These are phyloP conservation scores for Ceratobasidium sp. DNA, from an alignment of 1,284 basidiomycete genomes.

Conservation along the genomic window DNA sequence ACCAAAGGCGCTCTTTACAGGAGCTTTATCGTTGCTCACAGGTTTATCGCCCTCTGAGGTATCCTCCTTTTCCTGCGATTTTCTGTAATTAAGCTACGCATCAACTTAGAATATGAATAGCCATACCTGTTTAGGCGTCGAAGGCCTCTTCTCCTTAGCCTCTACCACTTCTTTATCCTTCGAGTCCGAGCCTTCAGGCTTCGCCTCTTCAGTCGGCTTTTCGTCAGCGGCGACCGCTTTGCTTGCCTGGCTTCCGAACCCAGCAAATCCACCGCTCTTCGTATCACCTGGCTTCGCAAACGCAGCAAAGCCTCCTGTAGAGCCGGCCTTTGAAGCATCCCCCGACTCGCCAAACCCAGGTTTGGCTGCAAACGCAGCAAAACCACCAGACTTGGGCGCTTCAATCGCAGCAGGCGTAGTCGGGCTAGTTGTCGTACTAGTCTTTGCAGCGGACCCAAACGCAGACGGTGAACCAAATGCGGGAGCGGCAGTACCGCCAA, in stretches of 20 bases:
- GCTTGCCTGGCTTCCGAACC: slow-evolving; percentile 4
- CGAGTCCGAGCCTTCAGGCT: neutral
- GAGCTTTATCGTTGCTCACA: neutral
- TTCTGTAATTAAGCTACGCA: neutral
- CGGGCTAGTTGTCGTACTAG: slow-evolving; percentile 42
- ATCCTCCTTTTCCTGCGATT: neutral
- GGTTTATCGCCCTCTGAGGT: neutral
- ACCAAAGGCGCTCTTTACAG: slow-evolving; percentile 18
- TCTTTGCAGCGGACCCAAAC: slow-evolving; percentile 47
- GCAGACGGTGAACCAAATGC: slow-evolving; percentile 52
- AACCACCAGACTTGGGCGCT: slow-evolving; percentile 55
- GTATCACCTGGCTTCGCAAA: slow-evolving; percentile 50
- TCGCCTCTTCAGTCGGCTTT: neutral
- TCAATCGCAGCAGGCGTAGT: slow-evolving; percentile 42
- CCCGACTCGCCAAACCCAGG: slow-evolving; percentile 35
- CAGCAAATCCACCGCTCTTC: slow-evolving; percentile 17
- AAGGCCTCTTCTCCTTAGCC: neutral
- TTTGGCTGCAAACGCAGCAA: slow-evolving; percentile 57
- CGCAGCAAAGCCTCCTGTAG: slow-evolving; percentile 50
- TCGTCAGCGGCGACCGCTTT: neutral
- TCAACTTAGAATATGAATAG: neutral
- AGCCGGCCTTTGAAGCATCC: slow-evolving; percentile 13
- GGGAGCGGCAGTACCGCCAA: slow-evolving; percentile 48
- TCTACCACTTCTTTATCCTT: slow-evolving; percentile 5
- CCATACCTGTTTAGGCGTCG: slow-evolving; percentile 10